Percentiles rank a stretch among this genome's conserved stretches.
Conservation (phyloP, 2,329 filamentous ascomycete genomes). For the Pleoardoris graminearum region DNA sequence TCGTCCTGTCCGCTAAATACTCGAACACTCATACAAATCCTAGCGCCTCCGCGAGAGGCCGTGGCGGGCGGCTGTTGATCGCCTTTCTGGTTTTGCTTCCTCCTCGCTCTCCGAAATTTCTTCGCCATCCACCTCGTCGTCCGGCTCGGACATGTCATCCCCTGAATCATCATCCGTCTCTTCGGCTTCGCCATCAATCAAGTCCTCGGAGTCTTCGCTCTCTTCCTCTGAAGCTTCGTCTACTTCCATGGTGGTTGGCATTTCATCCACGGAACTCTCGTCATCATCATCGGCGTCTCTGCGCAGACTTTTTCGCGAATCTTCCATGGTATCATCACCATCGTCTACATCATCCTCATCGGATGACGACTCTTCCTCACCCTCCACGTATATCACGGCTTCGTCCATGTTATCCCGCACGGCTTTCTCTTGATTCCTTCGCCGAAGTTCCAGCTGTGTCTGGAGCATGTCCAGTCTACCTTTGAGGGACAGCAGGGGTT, state of each 20-base stretch:
- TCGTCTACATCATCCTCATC: slow-evolving; percentile 50
- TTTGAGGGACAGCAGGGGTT: slow-evolving; percentile 83
- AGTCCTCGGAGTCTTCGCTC: slow-evolving; percentile 59
- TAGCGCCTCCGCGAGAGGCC: slow-evolving; percentile 36
- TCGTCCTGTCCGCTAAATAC: too few relatives aligned
- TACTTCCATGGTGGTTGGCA: slow-evolving; percentile 55
- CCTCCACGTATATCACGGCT: slow-evolving; percentile 84
- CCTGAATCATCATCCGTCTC: slow-evolving; percentile 52
- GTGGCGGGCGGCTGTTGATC: slow-evolving; percentile 40
- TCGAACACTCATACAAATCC: slow-evolving; percentile 8
- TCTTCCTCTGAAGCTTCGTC: slow-evolving; percentile 54
- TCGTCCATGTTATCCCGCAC: slow-evolving; percentile 67
- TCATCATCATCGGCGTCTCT: slow-evolving; percentile 35
- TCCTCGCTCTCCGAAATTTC: slow-evolving; percentile 52
- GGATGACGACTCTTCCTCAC: slow-evolving; percentile 64
- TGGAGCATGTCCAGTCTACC: slow-evolving; percentile 95
- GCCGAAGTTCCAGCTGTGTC: slow-evolving; percentile 81
- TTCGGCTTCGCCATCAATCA: slow-evolving; percentile 58
- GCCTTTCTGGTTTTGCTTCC: slow-evolving; percentile 37
- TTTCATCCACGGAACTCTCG: slow-evolving; percentile 58
- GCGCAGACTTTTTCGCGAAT: slow-evolving; percentile 29
- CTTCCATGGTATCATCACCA: slow-evolving; percentile 16
- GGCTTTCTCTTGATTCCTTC: slow-evolving; percentile 64
- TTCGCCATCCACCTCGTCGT: slow-evolving; percentile 51
- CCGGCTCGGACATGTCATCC: slow-evolving; percentile 53